These are phyloP conservation scores for Raphanus raphanistrum DNA, from an alignment of 345 rosid genomes.

Conservation along the genomic window DNA sequence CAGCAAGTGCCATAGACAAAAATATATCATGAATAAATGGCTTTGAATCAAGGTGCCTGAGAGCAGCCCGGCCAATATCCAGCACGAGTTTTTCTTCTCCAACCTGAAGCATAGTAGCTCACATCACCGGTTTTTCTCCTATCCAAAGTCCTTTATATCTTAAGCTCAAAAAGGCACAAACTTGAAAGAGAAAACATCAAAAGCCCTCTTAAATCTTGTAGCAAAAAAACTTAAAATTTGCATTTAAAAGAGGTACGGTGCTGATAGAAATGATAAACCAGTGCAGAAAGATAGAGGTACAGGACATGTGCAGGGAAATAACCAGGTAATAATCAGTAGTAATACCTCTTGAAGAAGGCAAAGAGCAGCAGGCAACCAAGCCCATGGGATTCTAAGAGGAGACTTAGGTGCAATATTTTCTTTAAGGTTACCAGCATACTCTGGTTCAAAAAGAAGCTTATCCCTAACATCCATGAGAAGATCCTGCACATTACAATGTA, in stretches of 20 bases:
- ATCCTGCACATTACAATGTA: constrained; percentile 49
- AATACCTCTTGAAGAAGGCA: constrained; percentile 95
- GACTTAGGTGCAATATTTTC: constrained; percentile 74
- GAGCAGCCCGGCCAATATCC: constrained; percentile 75
- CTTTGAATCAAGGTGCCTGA: constrained; percentile 77
- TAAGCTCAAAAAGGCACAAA: constrained; percentile 11
- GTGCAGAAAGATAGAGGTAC: constrained; percentile 2
- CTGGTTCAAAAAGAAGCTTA: constrained; percentile 94
- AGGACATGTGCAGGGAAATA: constrained; percentile 6
- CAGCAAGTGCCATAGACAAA: constrained; percentile 90
- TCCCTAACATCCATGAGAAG: constrained; percentile 91
- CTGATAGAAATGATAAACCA: background rate
- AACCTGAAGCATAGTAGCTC: constrained; percentile 53
- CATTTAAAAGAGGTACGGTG: background rate
- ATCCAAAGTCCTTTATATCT: constrained; percentile 4
- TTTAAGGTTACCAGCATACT: constrained; percentile 80
- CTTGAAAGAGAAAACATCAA: background rate
- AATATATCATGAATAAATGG: constrained; percentile 79
- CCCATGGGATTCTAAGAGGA: constrained; percentile 75
- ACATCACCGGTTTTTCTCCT: constrained; percentile 30
- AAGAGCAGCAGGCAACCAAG: constrained; percentile 91
- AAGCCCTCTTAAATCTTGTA: background rate
- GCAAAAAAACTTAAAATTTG: background rate
- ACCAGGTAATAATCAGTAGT: background rate
- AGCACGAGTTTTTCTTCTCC: constrained; percentile 86